Evolutionary conservation across 129 eudicot genomes (phyloP).

Genomic region (Tagetes erecta): DNA sequence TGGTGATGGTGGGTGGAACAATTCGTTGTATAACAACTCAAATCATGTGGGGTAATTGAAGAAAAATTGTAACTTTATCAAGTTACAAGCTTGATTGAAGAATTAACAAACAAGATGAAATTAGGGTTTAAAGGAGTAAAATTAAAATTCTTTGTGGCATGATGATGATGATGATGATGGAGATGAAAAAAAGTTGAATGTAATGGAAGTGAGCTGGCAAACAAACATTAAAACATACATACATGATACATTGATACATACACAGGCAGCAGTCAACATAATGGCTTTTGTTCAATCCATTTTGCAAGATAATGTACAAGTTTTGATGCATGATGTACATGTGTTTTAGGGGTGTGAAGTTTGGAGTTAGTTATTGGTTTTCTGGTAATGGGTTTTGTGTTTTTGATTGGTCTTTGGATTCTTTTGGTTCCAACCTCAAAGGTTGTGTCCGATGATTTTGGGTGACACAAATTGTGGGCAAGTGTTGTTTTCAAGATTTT

Average conservation of each 20-base stretch:
- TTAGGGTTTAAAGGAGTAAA: slow-evolving; percentile 12
- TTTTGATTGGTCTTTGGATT: slow-evolving; percentile 20
- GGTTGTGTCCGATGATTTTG: not conserved
- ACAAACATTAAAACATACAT: not conserved
- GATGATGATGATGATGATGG: slow-evolving; percentile 27
- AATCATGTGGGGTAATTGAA: slow-evolving; percentile 7
- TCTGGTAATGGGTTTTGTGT: not conserved
- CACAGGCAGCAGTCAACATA: not conserved
- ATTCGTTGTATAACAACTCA: slow-evolving; percentile 25
- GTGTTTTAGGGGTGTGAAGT: not conserved
- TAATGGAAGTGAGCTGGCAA: slow-evolving; percentile 31
- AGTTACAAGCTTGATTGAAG: slow-evolving; percentile 1
- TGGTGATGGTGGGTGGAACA: slow-evolving; percentile 15
- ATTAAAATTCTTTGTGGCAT: slow-evolving; percentile 12
- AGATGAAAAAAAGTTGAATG: not conserved
- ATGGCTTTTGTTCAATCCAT: slow-evolving; percentile 14
- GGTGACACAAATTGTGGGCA: not conserved
- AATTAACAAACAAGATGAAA: slow-evolving; percentile 10
- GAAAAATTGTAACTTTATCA: not conserved
- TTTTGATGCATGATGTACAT: not conserved
- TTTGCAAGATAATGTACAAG: slow-evolving; percentile 14
- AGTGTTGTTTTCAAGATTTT: no score
- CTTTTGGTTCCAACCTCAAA: slow-evolving; percentile 14
- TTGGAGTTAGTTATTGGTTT: slow-evolving; percentile 5
- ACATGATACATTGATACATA: no score